Conservation (phyloP, 495 filamentous ascomycete species). For the Paragyromitra xinjiangensis region DNA sequence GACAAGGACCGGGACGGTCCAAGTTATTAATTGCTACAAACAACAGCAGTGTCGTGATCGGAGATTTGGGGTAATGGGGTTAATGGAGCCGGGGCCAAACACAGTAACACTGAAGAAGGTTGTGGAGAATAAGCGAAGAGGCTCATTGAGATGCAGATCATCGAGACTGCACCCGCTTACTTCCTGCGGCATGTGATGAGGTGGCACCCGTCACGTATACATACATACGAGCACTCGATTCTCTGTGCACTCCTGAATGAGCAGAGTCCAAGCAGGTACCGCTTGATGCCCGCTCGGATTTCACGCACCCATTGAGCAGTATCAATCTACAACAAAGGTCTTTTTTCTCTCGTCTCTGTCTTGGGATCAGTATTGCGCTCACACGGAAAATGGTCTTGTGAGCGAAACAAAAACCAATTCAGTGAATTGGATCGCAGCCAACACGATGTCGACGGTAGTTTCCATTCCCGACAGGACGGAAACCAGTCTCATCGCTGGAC, state of each 20-base stretch:
- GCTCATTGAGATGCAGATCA: constrained; percentile 50
- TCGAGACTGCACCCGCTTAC: constrained; percentile 39
- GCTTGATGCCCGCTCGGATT: constrained; percentile 14
- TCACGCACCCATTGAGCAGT: constrained; percentile 1
- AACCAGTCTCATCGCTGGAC: constrained; percentile 11
- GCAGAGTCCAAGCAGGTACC: constrained; percentile 43
- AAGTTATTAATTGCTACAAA: constrained; percentile 17
- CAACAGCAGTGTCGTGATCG: constrained; percentile 9
- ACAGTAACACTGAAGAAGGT: constrained; percentile 38
- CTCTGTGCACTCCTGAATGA: constrained; percentile 7
- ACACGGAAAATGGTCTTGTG: not conserved
- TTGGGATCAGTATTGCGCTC: not conserved
- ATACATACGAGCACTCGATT: constrained; percentile 6
- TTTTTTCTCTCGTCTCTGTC: not conserved
- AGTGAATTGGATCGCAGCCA: not conserved
- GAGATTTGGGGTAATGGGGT: constrained; percentile 42
- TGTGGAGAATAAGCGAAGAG: constrained; percentile 47
- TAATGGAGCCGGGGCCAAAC: constrained; percentile 38
- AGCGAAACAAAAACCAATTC: constrained; percentile 1
- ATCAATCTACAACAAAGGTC: not conserved
- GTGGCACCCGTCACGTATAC: constrained; percentile 45
- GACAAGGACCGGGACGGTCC: not conserved
- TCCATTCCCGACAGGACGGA: constrained; percentile 11
- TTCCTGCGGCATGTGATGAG: constrained; percentile 45
- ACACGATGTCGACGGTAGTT: constrained; percentile 6